Conservation (phyloP, 2,329 filamentous ascomycete species). For the Magnaporthiopsis incrustans region DNA sequence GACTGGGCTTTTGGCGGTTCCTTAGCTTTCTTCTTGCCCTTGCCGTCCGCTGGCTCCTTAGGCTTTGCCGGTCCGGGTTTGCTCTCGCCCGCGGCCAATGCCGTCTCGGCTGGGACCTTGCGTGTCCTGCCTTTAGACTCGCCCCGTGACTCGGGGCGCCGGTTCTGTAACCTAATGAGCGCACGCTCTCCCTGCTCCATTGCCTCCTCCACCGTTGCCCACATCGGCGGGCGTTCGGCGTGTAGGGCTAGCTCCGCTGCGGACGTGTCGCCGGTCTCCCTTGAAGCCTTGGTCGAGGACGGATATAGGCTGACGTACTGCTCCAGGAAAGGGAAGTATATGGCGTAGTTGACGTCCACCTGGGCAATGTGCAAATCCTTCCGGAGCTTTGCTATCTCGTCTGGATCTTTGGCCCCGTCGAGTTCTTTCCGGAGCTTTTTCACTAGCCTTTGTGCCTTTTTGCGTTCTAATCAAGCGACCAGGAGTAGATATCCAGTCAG, state of each 20-base stretch:
- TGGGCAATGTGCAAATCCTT: conserved; percentile 58
- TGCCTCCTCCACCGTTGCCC: conserved; percentile 57
- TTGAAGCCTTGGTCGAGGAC: conserved; percentile 18
- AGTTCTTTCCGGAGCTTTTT: conserved; percentile 58
- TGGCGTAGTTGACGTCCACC: conserved; percentile 68
- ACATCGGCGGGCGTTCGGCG: conserved; percentile 52
- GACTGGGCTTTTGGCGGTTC: background rate
- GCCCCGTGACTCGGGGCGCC: conserved; percentile 22
- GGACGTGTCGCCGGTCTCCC: conserved; percentile 27
- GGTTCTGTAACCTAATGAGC: conserved; percentile 48
- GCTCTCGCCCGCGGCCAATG: conserved; percentile 5
- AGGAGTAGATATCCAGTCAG: background rate
- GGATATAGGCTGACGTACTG: conserved; percentile 60
- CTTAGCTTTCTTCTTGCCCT: background rate
- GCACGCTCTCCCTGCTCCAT: conserved; percentile 47
- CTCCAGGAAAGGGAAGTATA: conserved; percentile 63
- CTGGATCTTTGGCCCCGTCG: conserved; percentile 38
- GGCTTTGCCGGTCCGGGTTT: conserved; percentile 2
- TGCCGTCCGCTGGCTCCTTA: conserved; percentile 3
- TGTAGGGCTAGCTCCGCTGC: conserved; percentile 35
- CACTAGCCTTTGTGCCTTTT: conserved; percentile 60
- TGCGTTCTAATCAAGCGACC: conserved; percentile 45
- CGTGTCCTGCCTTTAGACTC: conserved; percentile 9
- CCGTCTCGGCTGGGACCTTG: conserved; percentile 15
- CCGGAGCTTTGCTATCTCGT: conserved; percentile 44